Conservation (phyloP, 208 protist species). For the Acanthamoeba rhysodes region DNA sequence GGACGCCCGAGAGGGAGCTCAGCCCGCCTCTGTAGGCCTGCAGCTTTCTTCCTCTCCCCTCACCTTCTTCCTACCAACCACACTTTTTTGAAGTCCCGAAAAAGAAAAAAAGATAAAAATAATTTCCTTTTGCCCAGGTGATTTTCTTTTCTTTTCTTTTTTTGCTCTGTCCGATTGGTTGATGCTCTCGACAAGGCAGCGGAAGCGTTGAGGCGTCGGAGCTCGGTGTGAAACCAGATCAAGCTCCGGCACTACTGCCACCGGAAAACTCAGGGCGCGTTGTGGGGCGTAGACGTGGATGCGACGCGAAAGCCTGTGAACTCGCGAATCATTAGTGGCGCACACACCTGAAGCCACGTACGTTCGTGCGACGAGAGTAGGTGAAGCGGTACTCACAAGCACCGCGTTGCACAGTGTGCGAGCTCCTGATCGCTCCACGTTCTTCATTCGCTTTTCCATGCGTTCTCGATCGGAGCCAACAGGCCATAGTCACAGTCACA, state of each 20-base stretch:
- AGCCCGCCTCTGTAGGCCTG: constrained; percentile 39
- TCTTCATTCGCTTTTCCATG: not conserved
- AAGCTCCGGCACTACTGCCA: not conserved
- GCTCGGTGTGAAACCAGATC: not conserved
- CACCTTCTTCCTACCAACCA: too few relatives aligned
- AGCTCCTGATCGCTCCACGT: not conserved
- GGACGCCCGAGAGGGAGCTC: constrained; percentile 15
- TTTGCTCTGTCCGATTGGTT: too few relatives aligned
- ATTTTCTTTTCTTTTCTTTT: not conserved
- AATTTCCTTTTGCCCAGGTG: not conserved
- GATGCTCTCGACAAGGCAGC: not conserved
- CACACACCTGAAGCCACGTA: too few relatives aligned
- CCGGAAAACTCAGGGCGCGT: not conserved
- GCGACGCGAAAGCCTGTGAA: not conserved
- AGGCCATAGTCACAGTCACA: not conserved
- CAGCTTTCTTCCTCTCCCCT: too few relatives aligned
- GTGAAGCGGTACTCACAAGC: not conserved
- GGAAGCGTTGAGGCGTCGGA: not conserved
- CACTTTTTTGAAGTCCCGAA: not conserved
- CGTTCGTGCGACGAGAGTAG: too few relatives aligned
- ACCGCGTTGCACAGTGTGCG: not conserved
- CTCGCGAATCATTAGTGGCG: too few relatives aligned
- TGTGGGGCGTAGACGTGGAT: not conserved
- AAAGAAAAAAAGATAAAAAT: constrained; percentile 16
- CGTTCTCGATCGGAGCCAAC: not conserved